These are phyloP conservation scores for Penicillium sp. DNA, from an alignment of 2,329 filamentous ascomycete species.

Conservation along the genomic window DNA sequence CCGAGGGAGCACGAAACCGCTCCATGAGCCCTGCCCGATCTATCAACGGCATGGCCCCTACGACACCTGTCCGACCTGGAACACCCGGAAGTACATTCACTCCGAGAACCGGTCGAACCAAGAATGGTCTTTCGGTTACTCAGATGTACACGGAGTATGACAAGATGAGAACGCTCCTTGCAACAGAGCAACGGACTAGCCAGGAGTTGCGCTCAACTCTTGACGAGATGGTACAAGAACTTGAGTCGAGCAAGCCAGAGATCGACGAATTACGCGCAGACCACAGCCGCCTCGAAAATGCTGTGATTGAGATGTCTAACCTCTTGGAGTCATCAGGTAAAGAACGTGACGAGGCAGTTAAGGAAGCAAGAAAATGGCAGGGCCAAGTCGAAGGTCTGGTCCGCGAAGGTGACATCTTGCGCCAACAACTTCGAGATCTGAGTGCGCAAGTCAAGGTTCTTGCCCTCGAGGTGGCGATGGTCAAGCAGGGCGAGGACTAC, in stretches of 20 bases:
- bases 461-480: constrained; percentile 77
- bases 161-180: constrained; percentile 66
- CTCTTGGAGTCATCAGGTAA: constrained; percentile 79
- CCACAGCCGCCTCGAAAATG: constrained; percentile 74
- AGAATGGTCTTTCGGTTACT: constrained; percentile 59
- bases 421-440: constrained; percentile 83
- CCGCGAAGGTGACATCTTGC: constrained; percentile 73
- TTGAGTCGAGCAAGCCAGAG: constrained; percentile 85
- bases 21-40: constrained; percentile 57
- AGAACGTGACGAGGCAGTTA: constrained; percentile 76
- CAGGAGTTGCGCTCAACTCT: constrained; percentile 74
- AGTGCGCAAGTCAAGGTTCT: constrained; percentile 89
- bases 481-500: constrained; percentile 73
- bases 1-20: constrained; percentile 48
- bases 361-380: constrained; percentile 76
- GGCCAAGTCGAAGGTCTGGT: constrained; percentile 63
- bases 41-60: constrained; percentile 50
- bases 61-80: constrained; percentile 51
- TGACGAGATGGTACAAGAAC: constrained; percentile 79
- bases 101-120: constrained; percentile 54
- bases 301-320: constrained; percentile 80
- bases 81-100: constrained; percentile 54
- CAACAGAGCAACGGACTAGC: constrained; percentile 70
- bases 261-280: constrained; percentile 82
- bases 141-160: constrained; percentile 65